Evolutionary conservation across 2,329 filamentous ascomycete species (phyloP).

Genomic region (Huntiella decipiens): DNA sequence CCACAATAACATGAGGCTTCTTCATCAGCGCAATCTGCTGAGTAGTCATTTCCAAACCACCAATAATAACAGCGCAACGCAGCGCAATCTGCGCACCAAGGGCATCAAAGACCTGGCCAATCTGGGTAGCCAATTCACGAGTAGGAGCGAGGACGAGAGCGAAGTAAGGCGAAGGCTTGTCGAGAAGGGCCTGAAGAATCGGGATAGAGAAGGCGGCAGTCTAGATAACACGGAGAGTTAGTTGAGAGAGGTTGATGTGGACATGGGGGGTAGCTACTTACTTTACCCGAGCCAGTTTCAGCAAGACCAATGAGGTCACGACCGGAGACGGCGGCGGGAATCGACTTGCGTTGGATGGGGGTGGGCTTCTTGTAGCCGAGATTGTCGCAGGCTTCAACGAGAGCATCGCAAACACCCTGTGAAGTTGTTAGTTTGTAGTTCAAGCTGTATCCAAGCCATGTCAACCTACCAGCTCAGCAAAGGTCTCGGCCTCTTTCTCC

Average conservation of each 20-base stretch:
- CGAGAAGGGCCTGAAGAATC: conserved; percentile 76
- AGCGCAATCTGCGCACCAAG: conserved; percentile 78
- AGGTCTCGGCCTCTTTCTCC: conserved; percentile 32
- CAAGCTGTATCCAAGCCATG: background rate
- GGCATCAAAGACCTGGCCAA: conserved; percentile 70
- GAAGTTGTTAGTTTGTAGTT: conserved; percentile 11
- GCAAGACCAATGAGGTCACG: conserved; percentile 85
- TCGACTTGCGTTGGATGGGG: conserved; percentile 71
- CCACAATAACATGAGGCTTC: conserved; percentile 85
- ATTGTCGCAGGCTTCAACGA: conserved; percentile 72
- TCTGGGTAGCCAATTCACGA: conserved; percentile 82
- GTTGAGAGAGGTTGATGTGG: background rate
- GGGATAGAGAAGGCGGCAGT: conserved; percentile 88
- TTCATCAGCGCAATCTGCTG: conserved; percentile 86
- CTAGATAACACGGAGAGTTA: conserved; percentile 12
- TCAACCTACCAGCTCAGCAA: conserved; percentile 39
- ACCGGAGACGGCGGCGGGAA: conserved; percentile 59
- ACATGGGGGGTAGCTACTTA: background rate
- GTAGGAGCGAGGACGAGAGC: conserved; percentile 85
- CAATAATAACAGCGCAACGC: conserved; percentile 68
- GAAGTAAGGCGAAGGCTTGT: conserved; percentile 70
- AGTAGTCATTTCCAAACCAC: conserved; percentile 88
- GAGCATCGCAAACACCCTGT: conserved; percentile 61
- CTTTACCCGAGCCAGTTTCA: conserved; percentile 83
- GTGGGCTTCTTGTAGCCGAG: conserved; percentile 76